Percentiles rank a stretch among this genome's conserved stretches.
Conservation (phyloP, 768 basidiomycete species). For the Kwoniella dendrophila region DNA sequence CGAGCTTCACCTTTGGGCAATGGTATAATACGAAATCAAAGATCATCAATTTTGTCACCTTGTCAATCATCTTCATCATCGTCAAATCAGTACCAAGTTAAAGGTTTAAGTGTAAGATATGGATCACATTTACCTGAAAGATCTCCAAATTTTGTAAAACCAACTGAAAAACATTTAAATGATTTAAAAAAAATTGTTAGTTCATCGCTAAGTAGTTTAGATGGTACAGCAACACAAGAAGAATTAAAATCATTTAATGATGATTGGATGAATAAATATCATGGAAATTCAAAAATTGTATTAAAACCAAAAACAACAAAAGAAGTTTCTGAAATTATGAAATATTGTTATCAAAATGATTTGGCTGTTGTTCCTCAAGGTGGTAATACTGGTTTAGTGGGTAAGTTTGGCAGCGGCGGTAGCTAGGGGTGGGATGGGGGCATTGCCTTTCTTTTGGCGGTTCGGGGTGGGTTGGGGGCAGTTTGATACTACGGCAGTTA, state of each 20-base stretch:
- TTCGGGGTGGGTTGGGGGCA: too few relatives aligned
- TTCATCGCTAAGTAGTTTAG: slow-evolving; percentile 54
- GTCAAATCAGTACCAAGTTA: neutral
- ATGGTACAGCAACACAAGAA: slow-evolving; percentile 44
- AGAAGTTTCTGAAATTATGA: slow-evolving; percentile 84
- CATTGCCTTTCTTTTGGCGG: neutral
- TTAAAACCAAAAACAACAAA: slow-evolving; percentile 83
- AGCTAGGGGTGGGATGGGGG: too few relatives aligned
- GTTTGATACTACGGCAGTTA: too few relatives aligned
- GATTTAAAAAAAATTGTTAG: slow-evolving; percentile 54
- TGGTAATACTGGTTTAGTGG: slow-evolving; percentile 96
- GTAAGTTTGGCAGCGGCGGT: slow-evolving; percentile 52
- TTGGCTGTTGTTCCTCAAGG: slow-evolving; percentile 97
- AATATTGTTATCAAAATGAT: slow-evolving; percentile 76
- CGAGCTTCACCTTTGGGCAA: slow-evolving; percentile 2
- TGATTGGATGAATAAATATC: slow-evolving; percentile 97
- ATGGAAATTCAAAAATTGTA: slow-evolving; percentile 78
- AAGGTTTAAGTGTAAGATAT: slow-evolving; percentile 19
- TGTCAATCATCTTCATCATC: neutral
- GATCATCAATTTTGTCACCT: too few relatives aligned
- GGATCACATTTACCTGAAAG: slow-evolving; percentile 51
- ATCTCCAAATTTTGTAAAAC: slow-evolving; percentile 36
- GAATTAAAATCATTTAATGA: slow-evolving; percentile 80
- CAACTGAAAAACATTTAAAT: slow-evolving; percentile 51
- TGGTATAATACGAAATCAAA: too few relatives aligned